phyloP scores from a whole-genome alignment of 2,329 filamentous ascomycete species.

The Cladophialophora psammophila region DNA sequence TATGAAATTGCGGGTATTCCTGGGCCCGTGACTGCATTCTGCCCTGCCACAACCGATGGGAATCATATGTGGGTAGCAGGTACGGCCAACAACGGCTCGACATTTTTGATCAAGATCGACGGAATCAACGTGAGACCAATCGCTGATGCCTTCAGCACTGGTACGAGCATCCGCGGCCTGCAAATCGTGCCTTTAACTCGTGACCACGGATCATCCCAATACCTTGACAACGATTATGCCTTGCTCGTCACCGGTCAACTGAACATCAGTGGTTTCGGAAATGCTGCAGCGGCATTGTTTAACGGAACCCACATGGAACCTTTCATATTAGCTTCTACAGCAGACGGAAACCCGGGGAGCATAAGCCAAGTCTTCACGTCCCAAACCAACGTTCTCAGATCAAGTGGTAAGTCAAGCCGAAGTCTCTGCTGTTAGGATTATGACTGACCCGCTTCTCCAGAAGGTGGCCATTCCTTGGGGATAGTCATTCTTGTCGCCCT shows the following conservation, averaged over 20 bases:
- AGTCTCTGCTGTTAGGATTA: slow-evolving; percentile 2
- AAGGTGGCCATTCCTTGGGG: slow-evolving; percentile 51
- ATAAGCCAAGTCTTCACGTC: slow-evolving; percentile 85
- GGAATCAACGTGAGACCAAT: slow-evolving; percentile 73
- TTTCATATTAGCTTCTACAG: slow-evolving; percentile 77
- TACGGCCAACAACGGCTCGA: slow-evolving; percentile 69
- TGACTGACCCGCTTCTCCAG: slow-evolving; percentile 39
- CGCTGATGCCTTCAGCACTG: slow-evolving; percentile 67
- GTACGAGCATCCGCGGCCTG: slow-evolving; percentile 76
- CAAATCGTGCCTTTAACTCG: slow-evolving; percentile 79
- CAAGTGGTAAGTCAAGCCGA: slow-evolving; percentile 61
- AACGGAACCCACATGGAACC: slow-evolving; percentile 81
- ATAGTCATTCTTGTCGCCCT: slow-evolving; percentile 57
- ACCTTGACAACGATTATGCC: slow-evolving; percentile 72
- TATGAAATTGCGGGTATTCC: slow-evolving; percentile 72
- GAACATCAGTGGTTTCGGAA: slow-evolving; percentile 76
- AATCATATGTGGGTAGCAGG: slow-evolving; percentile 85
- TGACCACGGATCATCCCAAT: slow-evolving; percentile 68
- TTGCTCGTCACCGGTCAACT: slow-evolving; percentile 88
- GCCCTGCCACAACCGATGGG: slow-evolving; percentile 74
- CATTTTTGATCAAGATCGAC: slow-evolving; percentile 84
- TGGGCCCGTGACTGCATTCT: slow-evolving; percentile 79
- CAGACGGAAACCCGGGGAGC: slow-evolving; percentile 71
- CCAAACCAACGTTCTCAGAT: slow-evolving; percentile 76
- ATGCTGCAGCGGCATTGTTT: slow-evolving; percentile 84